Base-by-base conservation (phyloP, 139 green algal species). In the Astrephomene gubernaculifera region DNA sequence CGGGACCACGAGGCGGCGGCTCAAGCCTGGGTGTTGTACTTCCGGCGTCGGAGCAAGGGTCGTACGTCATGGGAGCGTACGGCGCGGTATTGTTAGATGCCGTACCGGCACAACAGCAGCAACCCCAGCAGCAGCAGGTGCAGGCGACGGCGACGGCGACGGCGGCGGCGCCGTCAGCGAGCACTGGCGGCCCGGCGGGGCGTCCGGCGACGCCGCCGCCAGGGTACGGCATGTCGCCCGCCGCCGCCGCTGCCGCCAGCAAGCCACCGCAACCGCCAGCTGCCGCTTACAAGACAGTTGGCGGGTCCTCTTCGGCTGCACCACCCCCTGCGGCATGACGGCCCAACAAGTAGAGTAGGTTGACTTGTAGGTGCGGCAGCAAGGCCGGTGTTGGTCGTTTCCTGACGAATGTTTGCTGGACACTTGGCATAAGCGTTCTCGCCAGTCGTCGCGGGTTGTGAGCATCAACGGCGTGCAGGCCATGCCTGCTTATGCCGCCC, bases 161-260 rank as follows among this genome's bases (percentile, higher is more conserved):
- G 72, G 72, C 52, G 52, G 3, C 52, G 49, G 33, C 52, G 72
- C 33, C 31, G 33, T 6, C 72, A 9, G n/a, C 33, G n/a, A n/a
- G n/a, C n/a, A n/a, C n/a, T n/a, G n/a, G n/a, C n/a, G n/a, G n/a
- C n/a, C n/a, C n/a, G 25, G 35, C 49, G 27, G 25, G 27, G 2
- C 38, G 29, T 24, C 44, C 31, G 63, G 31, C n/a, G 63, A 8
- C 71, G 71, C 71, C 44, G 71, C 71, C 71, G 44, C 71, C 71
- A 31, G 71, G 71, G 45, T 80, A 80, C 71, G 71, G 71, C 44
- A 49, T 80, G 71, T 80, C 71, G 44, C 71, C 71, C 4, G 71
- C 71, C n/a, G 71, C 71, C 24, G 68, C 68, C n/a, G 68, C 68
- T 1, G 71, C 31, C 31, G 71, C 8, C 17, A 5, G 7, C 12